Evolutionary conservation across 345 rosid genomes (phyloP), one percentile per base, ranked within the genome.

Genomic region (Gossypium sturtianum): DNA sequence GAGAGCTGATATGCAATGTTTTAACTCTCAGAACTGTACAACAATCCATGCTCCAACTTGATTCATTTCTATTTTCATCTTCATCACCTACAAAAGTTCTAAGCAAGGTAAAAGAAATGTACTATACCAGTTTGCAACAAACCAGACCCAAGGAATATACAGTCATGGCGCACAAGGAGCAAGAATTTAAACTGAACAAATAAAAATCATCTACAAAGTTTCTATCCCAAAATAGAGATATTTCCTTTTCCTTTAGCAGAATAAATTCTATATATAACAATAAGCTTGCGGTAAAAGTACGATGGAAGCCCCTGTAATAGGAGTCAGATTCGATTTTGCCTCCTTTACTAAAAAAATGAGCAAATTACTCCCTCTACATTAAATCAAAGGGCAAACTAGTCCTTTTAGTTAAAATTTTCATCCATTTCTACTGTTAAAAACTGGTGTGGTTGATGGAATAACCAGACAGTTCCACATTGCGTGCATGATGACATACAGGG

Each of bases 1-100:
- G 99, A 82, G 98, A 93, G 80, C 98, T 96, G 67, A 96, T 96
- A 80, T 93, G 99, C 64, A 96, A 63, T 34, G 97, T 93, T 78
- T 87, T 89, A 82, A 96, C 86, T 80, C 83, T 90, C 69, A 89
- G 77, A 82, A 89, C 95, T 22, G 90, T 80, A 27, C 95, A 85
- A 78, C 84, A 82, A 74, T 90, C 97, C 93, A 87, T 89, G 77
- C 89, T 88, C 97, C 99, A 96, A 20, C 78, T 77, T 23, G 90
- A 86, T 27, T 91, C 99, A 48, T 81, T 80, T 68, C 87, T 86
- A 71, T 82, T 85, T 60, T 73, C 86, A 77, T 85, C 89, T 20
- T 91, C 99, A 71, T 91, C 98, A 66, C 92, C 98, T 91, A 47
- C 8, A 78, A 73, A 70, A 76, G 16, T 52, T 11, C 51, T 5